phyloP scores from a whole-genome alignment of 2,329 filamentous ascomycete genomes.

The Hypoxylon sp. region DNA sequence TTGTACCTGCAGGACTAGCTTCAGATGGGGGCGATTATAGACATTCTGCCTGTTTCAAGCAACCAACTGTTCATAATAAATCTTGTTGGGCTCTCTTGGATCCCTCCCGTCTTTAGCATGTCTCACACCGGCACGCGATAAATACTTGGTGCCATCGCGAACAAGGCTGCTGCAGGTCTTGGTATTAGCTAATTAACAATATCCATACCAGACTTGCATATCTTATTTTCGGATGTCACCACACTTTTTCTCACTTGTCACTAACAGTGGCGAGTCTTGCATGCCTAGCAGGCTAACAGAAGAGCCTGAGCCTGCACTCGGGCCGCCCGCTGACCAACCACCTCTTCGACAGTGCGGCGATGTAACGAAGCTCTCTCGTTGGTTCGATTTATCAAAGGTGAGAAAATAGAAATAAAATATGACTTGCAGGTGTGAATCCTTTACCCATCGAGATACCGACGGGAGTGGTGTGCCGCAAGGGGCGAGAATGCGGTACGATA shows the following conservation, averaged over 20 bases:
- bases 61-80: conserved; percentile 8
- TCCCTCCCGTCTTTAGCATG: conserved; percentile 13
- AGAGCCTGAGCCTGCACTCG: conserved; percentile 31
- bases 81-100: conserved; percentile 29
- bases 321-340: conserved; percentile 27
- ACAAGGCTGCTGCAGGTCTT: conserved; percentile 33
- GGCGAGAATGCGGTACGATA: conserved; percentile 15
- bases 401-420: conserved; percentile 27
- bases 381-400: background rate
- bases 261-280: background rate
- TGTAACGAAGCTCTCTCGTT: conserved; percentile 4
- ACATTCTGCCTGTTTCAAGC: conserved; percentile 19
- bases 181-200: conserved; percentile 16
- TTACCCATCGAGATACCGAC: conserved; percentile 36
- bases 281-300: conserved; percentile 18
- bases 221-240: conserved; percentile 22
- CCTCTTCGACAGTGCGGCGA: background rate
- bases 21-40: conserved; percentile 8
- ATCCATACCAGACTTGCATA: background rate
- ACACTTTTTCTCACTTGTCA: conserved; percentile 7
- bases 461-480: conserved; percentile 14
- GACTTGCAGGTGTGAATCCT: conserved; percentile 36
- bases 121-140: conserved; percentile 35
- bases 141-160: conserved; percentile 23
- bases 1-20: conserved; percentile 39